phyloP scores from a whole-genome alignment of 2,329 filamentous ascomycete species.

The Microthyrium microscopicum region DNA sequence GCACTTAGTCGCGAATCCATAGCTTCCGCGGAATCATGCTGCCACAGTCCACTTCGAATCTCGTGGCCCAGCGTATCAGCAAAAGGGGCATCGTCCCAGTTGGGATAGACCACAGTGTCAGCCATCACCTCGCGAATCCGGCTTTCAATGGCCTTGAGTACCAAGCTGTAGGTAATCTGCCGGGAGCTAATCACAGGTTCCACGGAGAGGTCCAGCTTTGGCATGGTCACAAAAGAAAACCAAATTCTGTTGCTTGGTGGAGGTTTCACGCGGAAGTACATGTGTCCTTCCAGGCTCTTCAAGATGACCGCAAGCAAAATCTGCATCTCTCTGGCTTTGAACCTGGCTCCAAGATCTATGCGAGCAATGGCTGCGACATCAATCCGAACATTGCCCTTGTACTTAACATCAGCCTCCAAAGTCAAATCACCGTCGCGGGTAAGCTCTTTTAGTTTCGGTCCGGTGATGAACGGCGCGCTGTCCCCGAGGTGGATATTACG shows the following conservation, averaged over 20 bases:
- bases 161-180: conserved; percentile 87
- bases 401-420: conserved; percentile 73
- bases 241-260: conserved; percentile 92
- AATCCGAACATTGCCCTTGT: conserved; percentile 74
- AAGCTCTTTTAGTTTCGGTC: conserved; percentile 72
- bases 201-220: conserved; percentile 84
- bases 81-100: conserved; percentile 94
- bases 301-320: conserved; percentile 73
- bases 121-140: conserved; percentile 86
- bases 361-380: conserved; percentile 87
- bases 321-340: conserved; percentile 82
- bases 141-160: conserved; percentile 85
- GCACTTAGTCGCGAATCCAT: conserved; percentile 8
- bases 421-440: conserved; percentile 83
- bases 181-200: conserved; percentile 90
- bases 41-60: conserved; percentile 76
- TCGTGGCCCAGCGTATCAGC: conserved; percentile 61
- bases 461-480: conserved; percentile 74
- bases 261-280: conserved; percentile 76
- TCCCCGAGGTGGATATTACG: conserved; percentile 75
- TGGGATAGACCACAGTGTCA: conserved; percentile 79
- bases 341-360: conserved; percentile 73
- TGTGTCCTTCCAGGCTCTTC: conserved; percentile 70
- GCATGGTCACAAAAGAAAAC: conserved; percentile 88
- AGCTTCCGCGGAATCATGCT: conserved; percentile 20